A percentile compares a stretch with the other conserved stretches of the same genome.
Conservation (phyloP, 768 basidiomycete genomes). For the Suillus ampliporus region DNA sequence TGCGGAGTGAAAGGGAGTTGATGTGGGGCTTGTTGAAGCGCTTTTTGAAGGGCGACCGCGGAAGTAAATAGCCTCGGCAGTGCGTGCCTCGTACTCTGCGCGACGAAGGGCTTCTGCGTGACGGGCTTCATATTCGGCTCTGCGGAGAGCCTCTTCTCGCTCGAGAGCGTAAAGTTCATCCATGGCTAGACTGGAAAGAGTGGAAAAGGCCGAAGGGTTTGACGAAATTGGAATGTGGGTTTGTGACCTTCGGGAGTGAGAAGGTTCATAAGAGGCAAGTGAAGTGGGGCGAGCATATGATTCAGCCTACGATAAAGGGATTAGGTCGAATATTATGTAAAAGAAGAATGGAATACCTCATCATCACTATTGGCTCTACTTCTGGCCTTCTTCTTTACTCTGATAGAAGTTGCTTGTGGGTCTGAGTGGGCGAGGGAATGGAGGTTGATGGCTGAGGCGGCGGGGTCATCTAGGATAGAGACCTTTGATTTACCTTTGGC, state of each 20-base stretch:
- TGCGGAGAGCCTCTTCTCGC: conserved; percentile 78
- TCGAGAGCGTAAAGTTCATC: conserved; percentile 92
- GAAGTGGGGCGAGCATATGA: conserved; percentile 65
- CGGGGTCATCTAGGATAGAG: conserved; percentile 34
- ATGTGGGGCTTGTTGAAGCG: conserved; percentile 69
- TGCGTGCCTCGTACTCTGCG: conserved; percentile 64
- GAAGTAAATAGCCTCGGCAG: conserved; percentile 50
- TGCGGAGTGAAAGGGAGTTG: conserved; percentile 44
- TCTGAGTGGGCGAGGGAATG: conserved; percentile 30
- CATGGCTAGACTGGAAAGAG: conserved; percentile 78
- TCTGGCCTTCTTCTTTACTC: conserved; percentile 77
- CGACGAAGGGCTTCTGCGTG: conserved; percentile 72
- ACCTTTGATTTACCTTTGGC: conserved; percentile 35
- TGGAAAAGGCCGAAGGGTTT: conserved; percentile 61
- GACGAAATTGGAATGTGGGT: conserved; percentile 30
- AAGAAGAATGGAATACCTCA: conserved; percentile 60
- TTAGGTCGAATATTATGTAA: conserved; percentile 34
- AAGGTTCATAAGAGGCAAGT: conserved; percentile 49
- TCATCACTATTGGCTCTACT: conserved; percentile 83
- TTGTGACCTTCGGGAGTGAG: conserved; percentile 35
- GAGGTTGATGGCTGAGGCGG: conserved; percentile 26
- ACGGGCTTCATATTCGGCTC: conserved; percentile 86
- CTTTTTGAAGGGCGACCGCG: conserved; percentile 57
- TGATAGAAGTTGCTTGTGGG: conserved; percentile 32
- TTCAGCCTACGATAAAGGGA: conserved; percentile 45